Evolutionary conservation across 768 basidiomycete species (phyloP), one percentile per base, ranked within the genome.

Genomic region (Mycena polygramma): DNA sequence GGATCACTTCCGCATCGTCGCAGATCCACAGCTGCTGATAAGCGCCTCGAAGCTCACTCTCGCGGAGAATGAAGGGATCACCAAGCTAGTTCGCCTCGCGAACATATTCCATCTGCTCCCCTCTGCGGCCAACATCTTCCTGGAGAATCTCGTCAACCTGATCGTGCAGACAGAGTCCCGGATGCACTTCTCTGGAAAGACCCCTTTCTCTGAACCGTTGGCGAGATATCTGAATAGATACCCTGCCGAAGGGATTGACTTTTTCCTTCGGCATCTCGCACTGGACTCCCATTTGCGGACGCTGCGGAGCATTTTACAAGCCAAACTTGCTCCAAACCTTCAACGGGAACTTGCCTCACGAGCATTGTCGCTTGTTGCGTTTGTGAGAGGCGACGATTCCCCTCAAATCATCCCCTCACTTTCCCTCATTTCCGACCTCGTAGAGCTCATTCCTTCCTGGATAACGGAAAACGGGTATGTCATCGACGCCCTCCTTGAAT

Each of bases 61-160:
- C 26, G 87, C 90, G 19, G 95, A 97, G 71, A 96, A 97, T 70
- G 94, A 96, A 76, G 93, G 92, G 49, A 94, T 99, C 72, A 92
- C 92, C 35, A 95, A 98, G 77, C 90, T 99, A 71, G 95, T 97
- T 36, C 91, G 94, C n/a, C 85, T 99, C 65, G 94, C 97, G 63
- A 97, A 99, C 76, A 96, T 99, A 68, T 99, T 99, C 83, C 97
- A 98, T 76, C 90, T 99, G 6, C 86, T 99, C 13, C 98, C 98
- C 2, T 92, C 94, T 9, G 92, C 96, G 0, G 97, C 98, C 53
- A 95, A 95, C 73, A 92, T 94, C 53, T 99, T 97, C 82, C 86
- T 99, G 45, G 91, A 95, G 74, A 90, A 90, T 57, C 88, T 99
- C n/a, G 90, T 96, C 70, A 92, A 92, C 69, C 86, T 91, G 13